These are phyloP conservation scores for Zygotorulaspora florentina DNA, from an alignment of 805 yeast species.

Conservation along the genomic window DNA sequence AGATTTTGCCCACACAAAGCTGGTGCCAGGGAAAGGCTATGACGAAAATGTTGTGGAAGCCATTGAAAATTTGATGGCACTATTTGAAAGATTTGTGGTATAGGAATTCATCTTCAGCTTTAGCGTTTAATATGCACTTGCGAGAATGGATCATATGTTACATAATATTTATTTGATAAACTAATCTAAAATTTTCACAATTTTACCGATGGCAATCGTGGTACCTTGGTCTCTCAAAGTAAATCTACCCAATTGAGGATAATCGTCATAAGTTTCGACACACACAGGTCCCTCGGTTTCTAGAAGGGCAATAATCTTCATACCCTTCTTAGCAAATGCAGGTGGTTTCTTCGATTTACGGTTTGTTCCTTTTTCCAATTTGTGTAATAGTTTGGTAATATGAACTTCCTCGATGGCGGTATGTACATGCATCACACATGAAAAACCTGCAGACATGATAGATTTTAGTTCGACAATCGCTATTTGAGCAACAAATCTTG, in stretches of 20 bases:
- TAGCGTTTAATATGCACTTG: neutral
- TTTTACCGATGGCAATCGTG: conserved; percentile 97
- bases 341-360: conserved; percentile 96
- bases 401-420: conserved; percentile 96
- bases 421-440: conserved; percentile 98
- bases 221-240: conserved; percentile 98
- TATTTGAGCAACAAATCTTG: conserved; percentile 89
- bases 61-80: conserved; percentile 52
- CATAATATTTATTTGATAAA: neutral
- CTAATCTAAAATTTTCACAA: conserved; percentile 72
- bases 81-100: conserved; percentile 34
- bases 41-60: conserved; percentile 74
- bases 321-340: conserved; percentile 97
- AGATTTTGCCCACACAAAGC: conserved; percentile 85
- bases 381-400: conserved; percentile 77
- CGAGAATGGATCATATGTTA: conserved; percentile 3
- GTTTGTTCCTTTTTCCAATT: conserved; percentile 94
- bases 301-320: conserved; percentile 92
- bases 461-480: conserved; percentile 96
- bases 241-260: conserved; percentile 96
- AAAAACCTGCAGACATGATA: conserved; percentile 89
- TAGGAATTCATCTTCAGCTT: neutral
- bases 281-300: conserved; percentile 87
- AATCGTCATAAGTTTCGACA: conserved; percentile 86
- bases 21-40: conserved; percentile 56